Evolutionary conservation across 345 rosid genomes (phyloP), one percentile per base, ranked within the genome.

Genomic region (Trapa bicornis): DNA sequence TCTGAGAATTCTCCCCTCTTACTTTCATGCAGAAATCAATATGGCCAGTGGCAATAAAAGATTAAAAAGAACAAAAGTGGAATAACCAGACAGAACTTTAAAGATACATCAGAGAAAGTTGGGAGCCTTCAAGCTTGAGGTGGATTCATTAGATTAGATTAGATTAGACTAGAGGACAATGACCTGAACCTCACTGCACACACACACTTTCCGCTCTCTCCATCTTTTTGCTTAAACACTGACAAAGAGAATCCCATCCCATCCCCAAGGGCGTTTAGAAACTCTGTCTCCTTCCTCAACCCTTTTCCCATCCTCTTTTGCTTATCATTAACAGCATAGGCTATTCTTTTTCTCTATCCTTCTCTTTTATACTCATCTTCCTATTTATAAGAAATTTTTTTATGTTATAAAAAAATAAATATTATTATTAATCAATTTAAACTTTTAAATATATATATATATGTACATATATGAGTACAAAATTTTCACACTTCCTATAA

Each of bases 1-100:
- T 86, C 86, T 77, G 73, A 82, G 83, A 77, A 81, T 73, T 83
- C 82, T 50, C 68, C 81, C 86, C 43, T 22, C 29, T 86, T 86
- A 80, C 88, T 86, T 79, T 80, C 75, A 84, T 82, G 82, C 83
- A 75, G 65, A 54, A 52, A 38, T 48, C 4, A 41, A 47, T 32
- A 33, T 47, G 58, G 61, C 35, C 66, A n/a, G 41, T 35, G 61
- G 47, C 29, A 22, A 22, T 22, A 6, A 29, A 39, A 39, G 47
- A 68, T 16, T 13, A 61, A 60, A 69, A 61, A 33, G 50, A 22
- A 22, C 29, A 22, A 38, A 64, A n/a, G 17, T 0, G 42, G 8
- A 2, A 5, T 3, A 38, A 22, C 29, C 12, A 37, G 42, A 36
- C 12, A 12, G 48, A 36, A 37, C 64, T 63, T 70, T 63, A 64